Percentiles rank a stretch among this genome's conserved stretches.
These are phyloP conservation scores for Protomyces inouyei DNA, from an alignment of 1,139 yeast species.

Conservation along the genomic window DNA sequence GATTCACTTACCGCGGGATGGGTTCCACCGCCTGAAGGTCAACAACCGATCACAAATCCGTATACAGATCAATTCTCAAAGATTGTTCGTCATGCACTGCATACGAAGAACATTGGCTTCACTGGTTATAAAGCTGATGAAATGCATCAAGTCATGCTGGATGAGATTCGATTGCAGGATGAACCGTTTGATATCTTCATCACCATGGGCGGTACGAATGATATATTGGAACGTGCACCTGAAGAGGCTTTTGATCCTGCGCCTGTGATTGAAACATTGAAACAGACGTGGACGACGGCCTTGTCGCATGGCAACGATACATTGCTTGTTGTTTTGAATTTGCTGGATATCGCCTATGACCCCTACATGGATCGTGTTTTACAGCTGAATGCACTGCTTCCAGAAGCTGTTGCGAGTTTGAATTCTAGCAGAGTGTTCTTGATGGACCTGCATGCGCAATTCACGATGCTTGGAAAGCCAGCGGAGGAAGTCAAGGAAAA, in stretches of 20 bases:
- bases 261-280: neutral
- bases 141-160: neutral
- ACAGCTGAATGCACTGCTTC: neutral
- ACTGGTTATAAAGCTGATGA: neutral
- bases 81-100: neutral
- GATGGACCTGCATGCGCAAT: neutral
- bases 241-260: neutral
- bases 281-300: neutral
- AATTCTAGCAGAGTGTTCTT: neutral
- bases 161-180: neutral
- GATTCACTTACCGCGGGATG: neutral
- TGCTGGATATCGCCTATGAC: neutral
- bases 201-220: neutral
- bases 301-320: neutral
- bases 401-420: neutral
- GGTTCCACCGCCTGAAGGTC: neutral
- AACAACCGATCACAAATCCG: neutral
- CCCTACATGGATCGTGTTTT: neutral
- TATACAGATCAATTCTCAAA: neutral
- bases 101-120: neutral
- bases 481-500: neutral
- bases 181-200: neutral
- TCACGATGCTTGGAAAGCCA: neutral
- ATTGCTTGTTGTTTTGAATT: neutral
- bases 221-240: neutral